Conservation (phyloP, 352 stramenopile species). For the Phytopythium mirpurense region DNA sequence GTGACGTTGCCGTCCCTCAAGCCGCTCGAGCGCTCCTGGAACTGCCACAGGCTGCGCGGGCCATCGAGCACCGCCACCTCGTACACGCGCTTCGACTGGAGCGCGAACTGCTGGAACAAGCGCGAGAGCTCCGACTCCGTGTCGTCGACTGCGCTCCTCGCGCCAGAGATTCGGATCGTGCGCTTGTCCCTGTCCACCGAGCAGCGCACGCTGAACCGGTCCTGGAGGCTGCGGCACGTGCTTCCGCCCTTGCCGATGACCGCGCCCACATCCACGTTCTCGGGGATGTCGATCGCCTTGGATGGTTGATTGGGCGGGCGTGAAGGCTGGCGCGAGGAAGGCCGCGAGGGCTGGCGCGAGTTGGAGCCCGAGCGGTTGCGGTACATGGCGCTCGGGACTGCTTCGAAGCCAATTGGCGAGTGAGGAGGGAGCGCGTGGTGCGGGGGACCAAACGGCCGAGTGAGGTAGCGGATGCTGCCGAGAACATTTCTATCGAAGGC, state of each 20-base stretch:
- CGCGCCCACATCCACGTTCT: slow-evolving; percentile 26
- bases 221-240: slow-evolving; percentile 24
- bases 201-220: slow-evolving; percentile 22
- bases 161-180: slow-evolving; percentile 23
- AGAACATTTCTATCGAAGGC: not conserved
- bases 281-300: slow-evolving; percentile 23
- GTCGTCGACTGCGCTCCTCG: slow-evolving; percentile 4
- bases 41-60: slow-evolving; percentile 18
- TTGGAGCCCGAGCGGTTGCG: not conserved
- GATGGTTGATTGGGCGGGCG: slow-evolving; percentile 6
- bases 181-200: slow-evolving; percentile 17
- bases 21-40: slow-evolving; percentile 12
- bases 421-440: too few species aligned
- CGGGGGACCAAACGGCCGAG: too few species aligned
- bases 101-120: slow-evolving; percentile 18
- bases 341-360: not conserved
- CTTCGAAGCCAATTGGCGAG: not conserved
- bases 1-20: slow-evolving; percentile 13
- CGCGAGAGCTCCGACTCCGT: slow-evolving; percentile 19
- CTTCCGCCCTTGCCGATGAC: slow-evolving; percentile 37
- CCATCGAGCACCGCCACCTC: slow-evolving; percentile 22
- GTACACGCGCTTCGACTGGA: slow-evolving; percentile 15
- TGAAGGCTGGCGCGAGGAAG: too few species aligned
- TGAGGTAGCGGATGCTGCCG: not conserved
- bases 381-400: not conserved